phyloP scores from a whole-genome alignment of 805 yeast genomes.

The Zygosaccharomyces kombuchaensis region DNA sequence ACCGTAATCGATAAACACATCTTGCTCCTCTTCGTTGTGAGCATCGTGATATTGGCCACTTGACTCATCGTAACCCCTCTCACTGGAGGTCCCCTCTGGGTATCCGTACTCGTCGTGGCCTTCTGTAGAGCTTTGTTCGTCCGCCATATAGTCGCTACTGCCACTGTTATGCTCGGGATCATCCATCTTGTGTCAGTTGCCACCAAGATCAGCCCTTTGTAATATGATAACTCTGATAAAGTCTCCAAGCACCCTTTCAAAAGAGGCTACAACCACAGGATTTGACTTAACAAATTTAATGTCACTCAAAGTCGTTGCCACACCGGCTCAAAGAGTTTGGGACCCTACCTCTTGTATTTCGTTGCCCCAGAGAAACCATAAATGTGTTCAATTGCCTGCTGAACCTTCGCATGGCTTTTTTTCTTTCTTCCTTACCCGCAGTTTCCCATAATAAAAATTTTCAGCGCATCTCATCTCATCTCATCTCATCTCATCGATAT shows the following conservation, averaged over 20 bases:
- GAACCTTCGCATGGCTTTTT: neutral
- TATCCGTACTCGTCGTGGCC: slow-evolving; percentile 14
- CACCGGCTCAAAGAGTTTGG: neutral
- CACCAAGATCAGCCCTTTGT: neutral
- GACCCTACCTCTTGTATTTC: neutral
- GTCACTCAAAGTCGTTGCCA: neutral
- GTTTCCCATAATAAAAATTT: slow-evolving; percentile 11
- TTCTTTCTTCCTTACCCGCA: slow-evolving; percentile 4
- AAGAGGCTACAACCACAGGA: neutral
- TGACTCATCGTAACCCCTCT: slow-evolving; percentile 11
- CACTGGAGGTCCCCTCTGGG: slow-evolving; percentile 5
- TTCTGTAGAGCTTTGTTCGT: slow-evolving; percentile 9
- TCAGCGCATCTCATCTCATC: slow-evolving; percentile 14
- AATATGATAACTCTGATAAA: neutral
- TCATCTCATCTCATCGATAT: slow-evolving; percentile 11
- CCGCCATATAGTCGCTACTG: slow-evolving; percentile 14
- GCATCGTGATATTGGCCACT: slow-evolving; percentile 16
- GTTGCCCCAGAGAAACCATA: neutral
- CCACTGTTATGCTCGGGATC: slow-evolving; percentile 11
- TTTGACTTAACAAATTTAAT: neutral
- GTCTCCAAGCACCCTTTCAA: neutral
- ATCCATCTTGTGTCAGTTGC: slow-evolving; percentile 2
- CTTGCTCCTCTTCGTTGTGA: slow-evolving; percentile 27
- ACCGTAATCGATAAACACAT: slow-evolving; percentile 16
- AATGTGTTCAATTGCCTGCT: neutral